Evolutionary conservation across 805 yeast genomes (phyloP).

Genomic region (Wickerhamiella kurtzmanii): DNA sequence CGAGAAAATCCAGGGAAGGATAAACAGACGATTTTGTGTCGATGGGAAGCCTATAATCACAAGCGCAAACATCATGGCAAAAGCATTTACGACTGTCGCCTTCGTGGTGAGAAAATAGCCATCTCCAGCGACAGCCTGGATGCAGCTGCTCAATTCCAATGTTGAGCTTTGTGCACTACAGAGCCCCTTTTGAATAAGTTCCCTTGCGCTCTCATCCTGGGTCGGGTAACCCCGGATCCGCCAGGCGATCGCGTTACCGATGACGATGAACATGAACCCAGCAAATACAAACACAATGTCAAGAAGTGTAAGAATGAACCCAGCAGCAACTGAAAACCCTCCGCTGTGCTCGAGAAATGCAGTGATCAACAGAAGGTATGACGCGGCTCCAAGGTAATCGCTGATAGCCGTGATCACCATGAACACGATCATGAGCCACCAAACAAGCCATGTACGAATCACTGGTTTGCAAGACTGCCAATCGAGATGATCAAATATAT

Average conservation of each 20-base stretch:
- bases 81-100: constrained; percentile 12
- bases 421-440: constrained; percentile 14
- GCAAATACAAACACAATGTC: constrained; percentile 6
- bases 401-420: constrained; percentile 6
- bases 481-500: constrained; percentile 18
- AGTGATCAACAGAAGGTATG: constrained; percentile 15
- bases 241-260: constrained; percentile 16
- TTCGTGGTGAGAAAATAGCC: constrained; percentile 12
- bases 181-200: no score
- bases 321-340: constrained; percentile 12
- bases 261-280: constrained; percentile 8
- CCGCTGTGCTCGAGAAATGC: constrained; percentile 17
- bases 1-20: constrained; percentile 13
- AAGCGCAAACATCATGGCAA: constrained; percentile 14
- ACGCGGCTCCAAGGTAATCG: constrained; percentile 16
- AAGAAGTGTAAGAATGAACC: constrained; percentile 7
- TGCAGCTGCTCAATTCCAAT: no score
- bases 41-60: constrained; percentile 8
- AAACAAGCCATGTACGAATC: constrained; percentile 17
- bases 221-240: constrained; percentile 16
- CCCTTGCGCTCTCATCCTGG: no score
- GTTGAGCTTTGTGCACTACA: no score
- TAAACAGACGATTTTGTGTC: constrained; percentile 7
- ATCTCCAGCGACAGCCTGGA: no score
- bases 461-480: constrained; percentile 13